Percentiles rank a stretch among this genome's conserved stretches.
These are phyloP conservation scores for Suhomyces bribrorum DNA, from an alignment of 1,139 yeast species.

Conservation along the genomic window DNA sequence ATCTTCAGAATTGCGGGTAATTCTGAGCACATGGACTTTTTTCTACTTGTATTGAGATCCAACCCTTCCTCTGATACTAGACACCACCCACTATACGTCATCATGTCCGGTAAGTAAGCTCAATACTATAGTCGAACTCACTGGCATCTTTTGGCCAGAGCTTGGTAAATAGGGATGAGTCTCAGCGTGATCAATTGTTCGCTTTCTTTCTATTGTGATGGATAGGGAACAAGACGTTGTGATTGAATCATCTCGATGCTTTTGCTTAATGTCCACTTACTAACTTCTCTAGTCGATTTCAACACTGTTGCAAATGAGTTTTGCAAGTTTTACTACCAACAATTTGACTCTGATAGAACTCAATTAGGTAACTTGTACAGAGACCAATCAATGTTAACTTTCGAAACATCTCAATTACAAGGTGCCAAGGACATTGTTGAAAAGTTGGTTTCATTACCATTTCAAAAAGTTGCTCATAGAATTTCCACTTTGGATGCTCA, in stretches of 20 bases:
- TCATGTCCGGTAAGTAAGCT: conserved; percentile 16
- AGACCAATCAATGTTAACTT: conserved; percentile 95
- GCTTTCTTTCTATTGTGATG: too few species aligned
- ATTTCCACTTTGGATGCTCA: conserved; percentile 96
- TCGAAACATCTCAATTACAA: conserved; percentile 91
- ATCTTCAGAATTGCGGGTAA: conserved; percentile 5
- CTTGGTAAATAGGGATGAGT: too few species aligned
- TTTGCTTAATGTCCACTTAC: too few species aligned
- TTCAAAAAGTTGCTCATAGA: conserved; percentile 89
- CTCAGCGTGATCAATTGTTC: too few species aligned
- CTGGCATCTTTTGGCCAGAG: too few species aligned
- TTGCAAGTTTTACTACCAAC: conserved; percentile 92
- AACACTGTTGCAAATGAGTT: conserved; percentile 77
- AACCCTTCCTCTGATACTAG: too few species aligned
- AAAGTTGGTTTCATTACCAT: conserved; percentile 83
- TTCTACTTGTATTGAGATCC: too few species aligned
- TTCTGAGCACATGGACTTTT: conserved; percentile 4
- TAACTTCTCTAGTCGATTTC: conserved; percentile 55
- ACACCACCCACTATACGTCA: conserved; percentile 2
- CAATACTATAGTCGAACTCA: background rate
- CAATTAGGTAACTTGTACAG: conserved; percentile 94
- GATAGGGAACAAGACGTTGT: too few species aligned
- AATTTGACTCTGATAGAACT: conserved; percentile 89
- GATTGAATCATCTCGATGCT: too few species aligned
- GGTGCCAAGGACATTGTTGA: conserved; percentile 93